phyloP scores from a whole-genome alignment of 305 asterid species.

The Coffea humblotiana region DNA sequence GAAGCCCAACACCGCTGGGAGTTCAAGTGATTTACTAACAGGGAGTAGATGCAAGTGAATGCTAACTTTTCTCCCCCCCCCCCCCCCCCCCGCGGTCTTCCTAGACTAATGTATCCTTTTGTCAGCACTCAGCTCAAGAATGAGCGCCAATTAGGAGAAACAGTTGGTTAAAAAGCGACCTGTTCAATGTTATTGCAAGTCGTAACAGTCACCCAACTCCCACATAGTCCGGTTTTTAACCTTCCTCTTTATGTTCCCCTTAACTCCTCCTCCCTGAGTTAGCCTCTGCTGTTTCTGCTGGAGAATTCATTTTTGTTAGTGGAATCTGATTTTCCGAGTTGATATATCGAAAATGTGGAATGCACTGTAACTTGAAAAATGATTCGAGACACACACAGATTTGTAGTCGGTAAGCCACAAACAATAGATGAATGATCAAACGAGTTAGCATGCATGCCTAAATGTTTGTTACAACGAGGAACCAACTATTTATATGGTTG shows the following conservation, averaged over 20 bases:
- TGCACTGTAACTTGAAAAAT: no score
- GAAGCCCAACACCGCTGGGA: constrained; percentile 14
- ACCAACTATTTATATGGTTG: no score
- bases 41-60: constrained; percentile 17
- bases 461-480: no score
- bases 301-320: neutral
- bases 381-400: no score
- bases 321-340: neutral
- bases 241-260: neutral
- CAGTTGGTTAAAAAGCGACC: neutral
- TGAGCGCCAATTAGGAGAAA: neutral
- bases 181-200: no score
- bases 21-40: constrained; percentile 23
- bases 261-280: no score
- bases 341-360: neutral
- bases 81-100: no score
- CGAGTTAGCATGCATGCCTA: neutral
- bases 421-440: neutral
- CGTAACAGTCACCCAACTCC: no score
- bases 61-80: constrained; percentile 2
- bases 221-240: no score
- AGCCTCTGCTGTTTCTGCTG: neutral
- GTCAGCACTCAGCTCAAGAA: neutral
- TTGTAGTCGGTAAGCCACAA: neutral
- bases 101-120: neutral